These are phyloP conservation scores for Solidago caesia DNA, from an alignment of 129 eudicot genomes.

Conservation along the genomic window DNA sequence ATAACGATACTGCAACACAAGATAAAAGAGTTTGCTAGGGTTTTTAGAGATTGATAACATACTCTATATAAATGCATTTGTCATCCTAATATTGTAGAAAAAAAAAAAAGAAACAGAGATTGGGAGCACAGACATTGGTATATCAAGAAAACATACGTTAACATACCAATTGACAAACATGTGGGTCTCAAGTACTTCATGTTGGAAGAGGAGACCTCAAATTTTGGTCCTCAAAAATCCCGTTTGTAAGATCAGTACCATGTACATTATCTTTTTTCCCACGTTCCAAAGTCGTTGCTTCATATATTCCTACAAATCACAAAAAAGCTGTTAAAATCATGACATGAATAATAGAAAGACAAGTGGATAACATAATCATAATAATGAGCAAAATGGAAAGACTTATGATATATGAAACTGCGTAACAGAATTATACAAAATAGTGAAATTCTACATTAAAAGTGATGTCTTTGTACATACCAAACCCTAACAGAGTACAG, in stretches of 20 bases:
- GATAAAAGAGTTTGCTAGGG: background rate
- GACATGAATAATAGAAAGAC: background rate
- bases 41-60: background rate
- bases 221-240: slow-evolving; percentile 63
- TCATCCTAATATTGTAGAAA: background rate
- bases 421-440: background rate
- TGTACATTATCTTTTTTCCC: slow-evolving; percentile 60
- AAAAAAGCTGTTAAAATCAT: slow-evolving; percentile 7
- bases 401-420: background rate
- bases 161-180: slow-evolving; percentile 18
- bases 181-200: slow-evolving; percentile 40
- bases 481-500: slow-evolving; percentile 74
- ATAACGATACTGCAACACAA: slow-evolving; percentile 19
- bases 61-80: background rate
- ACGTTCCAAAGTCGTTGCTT: slow-evolving; percentile 89
- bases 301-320: slow-evolving; percentile 62
- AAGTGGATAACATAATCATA: background rate
- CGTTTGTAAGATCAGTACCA: slow-evolving; percentile 52
- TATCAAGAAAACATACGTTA: slow-evolving; percentile 16
- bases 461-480: slow-evolving; percentile 36
- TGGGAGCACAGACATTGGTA: background rate
- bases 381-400: background rate
- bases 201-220: slow-evolving; percentile 86
- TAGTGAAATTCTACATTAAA: slow-evolving; percentile 4
- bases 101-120: background rate